These are phyloP conservation scores for Colletotrichum viniferum DNA, from an alignment of 2,329 filamentous ascomycete species.

Conservation along the genomic window DNA sequence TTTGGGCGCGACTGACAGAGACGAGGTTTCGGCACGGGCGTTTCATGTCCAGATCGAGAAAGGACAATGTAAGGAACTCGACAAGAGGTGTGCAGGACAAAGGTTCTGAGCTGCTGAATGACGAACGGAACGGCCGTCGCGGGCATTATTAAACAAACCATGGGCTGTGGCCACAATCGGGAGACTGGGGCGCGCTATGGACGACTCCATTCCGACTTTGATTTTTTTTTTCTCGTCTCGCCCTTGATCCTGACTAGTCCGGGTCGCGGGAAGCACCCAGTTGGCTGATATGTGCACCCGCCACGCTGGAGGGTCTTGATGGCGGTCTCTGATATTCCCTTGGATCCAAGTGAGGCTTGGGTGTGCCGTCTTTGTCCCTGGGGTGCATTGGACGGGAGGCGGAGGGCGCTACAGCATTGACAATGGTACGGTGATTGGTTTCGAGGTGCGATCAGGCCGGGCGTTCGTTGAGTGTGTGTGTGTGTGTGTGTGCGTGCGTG, in stretches of 20 bases:
- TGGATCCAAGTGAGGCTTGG: neutral
- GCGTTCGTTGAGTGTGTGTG: constrained; percentile 4
- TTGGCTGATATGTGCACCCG: constrained; percentile 3
- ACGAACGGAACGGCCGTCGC: neutral
- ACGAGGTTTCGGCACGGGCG: constrained; percentile 13
- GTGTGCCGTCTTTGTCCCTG: neutral
- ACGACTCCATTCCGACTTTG: neutral
- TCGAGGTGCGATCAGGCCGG: constrained; percentile 12
- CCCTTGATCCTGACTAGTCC: constrained; percentile 13
- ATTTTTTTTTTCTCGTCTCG: neutral
- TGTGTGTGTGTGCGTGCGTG: neutral
- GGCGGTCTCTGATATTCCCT: neutral
- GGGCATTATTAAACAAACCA: neutral
- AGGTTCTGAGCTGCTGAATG: neutral
- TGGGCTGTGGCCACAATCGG: neutral
- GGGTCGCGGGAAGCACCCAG: neutral
- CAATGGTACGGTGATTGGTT: neutral
- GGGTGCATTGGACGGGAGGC: neutral
- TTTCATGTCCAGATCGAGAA: constrained; percentile 14
- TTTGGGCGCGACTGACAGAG: constrained; percentile 8
- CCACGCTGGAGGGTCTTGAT: neutral
- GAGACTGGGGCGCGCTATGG: neutral
- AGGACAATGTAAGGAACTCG: neutral
- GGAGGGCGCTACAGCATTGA: neutral
- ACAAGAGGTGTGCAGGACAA: neutral